Percentiles rank a stretch among this genome's conserved stretches.
Conservation (phyloP, 768 basidiomycete species). For the Clitopilus passeckerianus region DNA sequence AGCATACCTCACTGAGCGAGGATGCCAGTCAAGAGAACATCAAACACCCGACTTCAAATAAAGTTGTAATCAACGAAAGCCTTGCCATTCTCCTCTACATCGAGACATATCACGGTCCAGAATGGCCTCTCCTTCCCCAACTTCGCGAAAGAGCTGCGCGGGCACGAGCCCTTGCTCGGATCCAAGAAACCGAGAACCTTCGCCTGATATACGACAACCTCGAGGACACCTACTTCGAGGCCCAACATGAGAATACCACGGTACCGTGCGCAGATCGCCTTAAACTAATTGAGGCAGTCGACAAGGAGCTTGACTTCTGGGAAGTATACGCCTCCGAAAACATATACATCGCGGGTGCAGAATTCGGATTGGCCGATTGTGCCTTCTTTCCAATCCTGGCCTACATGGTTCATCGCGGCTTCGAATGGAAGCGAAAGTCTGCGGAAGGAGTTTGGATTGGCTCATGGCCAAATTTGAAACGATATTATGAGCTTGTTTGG, state of each 20-base stretch:
- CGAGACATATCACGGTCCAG: constrained; percentile 16
- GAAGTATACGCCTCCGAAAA: constrained; percentile 15
- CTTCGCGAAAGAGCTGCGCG: constrained; percentile 10
- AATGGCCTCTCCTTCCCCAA: constrained; percentile 16
- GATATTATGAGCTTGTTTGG: constrained; percentile 20
- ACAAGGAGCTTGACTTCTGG: constrained; percentile 20
- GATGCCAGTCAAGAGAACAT: neutral
- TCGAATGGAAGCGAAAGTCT: constrained; percentile 12
- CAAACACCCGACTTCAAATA: neutral
- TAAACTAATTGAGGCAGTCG: constrained; percentile 11
- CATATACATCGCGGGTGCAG: constrained; percentile 16
- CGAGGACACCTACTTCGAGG: constrained; percentile 19
- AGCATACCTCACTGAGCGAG: too few relatives aligned
- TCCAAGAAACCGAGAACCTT: constrained; percentile 24
- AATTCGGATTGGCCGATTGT: constrained; percentile 20
- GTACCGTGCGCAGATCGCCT: constrained; percentile 8
- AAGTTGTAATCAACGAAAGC: constrained; percentile 19
- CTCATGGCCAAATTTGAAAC: constrained; percentile 17
- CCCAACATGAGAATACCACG: constrained; percentile 10
- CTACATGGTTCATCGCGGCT: constrained; percentile 22
- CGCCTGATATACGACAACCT: constrained; percentile 18
- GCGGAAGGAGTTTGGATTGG: constrained; percentile 1
- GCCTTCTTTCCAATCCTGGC: constrained; percentile 22
- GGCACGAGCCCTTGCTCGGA: constrained; percentile 13
- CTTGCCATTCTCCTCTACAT: constrained; percentile 24